A percentile compares a stretch with the other conserved stretches of the same genome.
These are phyloP conservation scores for Isatis lusitanica DNA, from an alignment of 441 rosid species.

Conservation along the genomic window DNA sequence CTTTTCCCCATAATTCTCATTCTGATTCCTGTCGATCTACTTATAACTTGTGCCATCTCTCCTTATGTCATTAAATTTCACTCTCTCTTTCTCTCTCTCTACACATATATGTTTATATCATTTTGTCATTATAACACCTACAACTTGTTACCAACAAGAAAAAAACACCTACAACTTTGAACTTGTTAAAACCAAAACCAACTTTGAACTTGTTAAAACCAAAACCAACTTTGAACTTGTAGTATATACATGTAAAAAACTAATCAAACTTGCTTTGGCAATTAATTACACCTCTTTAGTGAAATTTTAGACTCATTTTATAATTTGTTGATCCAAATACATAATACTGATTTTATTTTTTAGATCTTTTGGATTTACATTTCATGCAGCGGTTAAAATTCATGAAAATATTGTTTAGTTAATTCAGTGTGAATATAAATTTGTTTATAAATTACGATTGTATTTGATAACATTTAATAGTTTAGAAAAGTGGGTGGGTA, in stretches of 20 bases:
- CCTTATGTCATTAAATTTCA: not conserved
- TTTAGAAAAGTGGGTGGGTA: conserved; percentile 31
- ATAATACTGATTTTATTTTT: not conserved
- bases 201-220: no score
- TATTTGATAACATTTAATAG: conserved; percentile 14
- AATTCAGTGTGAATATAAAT: not conserved
- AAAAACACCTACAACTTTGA: not conserved
- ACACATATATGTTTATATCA: not conserved
- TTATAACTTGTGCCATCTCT: conserved; percentile 18
- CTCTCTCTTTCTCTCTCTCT: no score
- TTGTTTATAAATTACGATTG: not conserved
- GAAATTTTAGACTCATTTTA: not conserved
- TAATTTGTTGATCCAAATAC: not conserved
- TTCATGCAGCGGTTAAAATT: not conserved
- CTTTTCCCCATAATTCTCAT: conserved; percentile 30
- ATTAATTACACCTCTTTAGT: not conserved
- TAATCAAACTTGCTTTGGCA: not conserved
- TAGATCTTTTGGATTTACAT: not conserved
- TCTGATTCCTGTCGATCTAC: conserved; percentile 22
- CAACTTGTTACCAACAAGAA: not conserved
- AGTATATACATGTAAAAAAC: not conserved
- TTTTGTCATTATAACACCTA: not conserved
- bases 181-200: not conserved
- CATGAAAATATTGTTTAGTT: not conserved
- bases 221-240: no score